phyloP scores from a whole-genome alignment of 768 basidiomycete genomes.

The Coprinopsis cinerea region DNA sequence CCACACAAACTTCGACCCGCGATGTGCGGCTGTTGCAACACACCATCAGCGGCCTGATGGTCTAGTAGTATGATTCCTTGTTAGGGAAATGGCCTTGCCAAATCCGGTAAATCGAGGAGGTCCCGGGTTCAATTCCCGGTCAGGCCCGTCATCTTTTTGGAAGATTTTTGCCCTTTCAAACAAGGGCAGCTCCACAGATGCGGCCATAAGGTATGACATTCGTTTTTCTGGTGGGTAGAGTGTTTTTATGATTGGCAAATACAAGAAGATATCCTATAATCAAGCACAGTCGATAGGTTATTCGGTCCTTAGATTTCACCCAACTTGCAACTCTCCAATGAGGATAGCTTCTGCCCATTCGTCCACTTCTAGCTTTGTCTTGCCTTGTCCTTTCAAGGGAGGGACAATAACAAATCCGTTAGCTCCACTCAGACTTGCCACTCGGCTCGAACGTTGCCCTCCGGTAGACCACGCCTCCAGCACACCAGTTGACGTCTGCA shows the following conservation, averaged over 20 bases:
- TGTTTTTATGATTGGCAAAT: no score
- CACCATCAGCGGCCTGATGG: slow-evolving; percentile 1
- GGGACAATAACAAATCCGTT: slow-evolving; percentile 77
- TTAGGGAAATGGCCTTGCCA: background rate
- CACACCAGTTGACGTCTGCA: slow-evolving; percentile 2
- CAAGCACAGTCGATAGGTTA: background rate
- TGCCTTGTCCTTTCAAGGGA: slow-evolving; percentile 15
- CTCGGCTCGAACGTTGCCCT: slow-evolving; percentile 79
- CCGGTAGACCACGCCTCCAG: slow-evolving; percentile 68
- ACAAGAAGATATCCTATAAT: background rate
- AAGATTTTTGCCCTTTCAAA: background rate
- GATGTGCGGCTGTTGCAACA: no score
- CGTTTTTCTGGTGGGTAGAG: no score
- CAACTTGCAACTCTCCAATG: slow-evolving; percentile 55
- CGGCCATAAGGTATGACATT: background rate
- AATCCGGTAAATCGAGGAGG: background rate
- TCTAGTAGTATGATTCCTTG: slow-evolving; percentile 7
- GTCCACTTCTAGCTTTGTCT: slow-evolving; percentile 41
- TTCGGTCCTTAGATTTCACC: background rate
- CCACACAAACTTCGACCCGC: no score
- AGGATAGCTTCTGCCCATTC: slow-evolving; percentile 53
- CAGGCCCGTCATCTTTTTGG: background rate
- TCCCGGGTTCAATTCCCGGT: slow-evolving; percentile 6
- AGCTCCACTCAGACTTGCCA: slow-evolving; percentile 73
- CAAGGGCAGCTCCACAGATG: background rate